Percentiles rank a stretch among this genome's conserved stretches.
Evolutionary conservation across 495 filamentous ascomycete species (phyloP).

Genomic region (Melanomma pulvis-pyrius): DNA sequence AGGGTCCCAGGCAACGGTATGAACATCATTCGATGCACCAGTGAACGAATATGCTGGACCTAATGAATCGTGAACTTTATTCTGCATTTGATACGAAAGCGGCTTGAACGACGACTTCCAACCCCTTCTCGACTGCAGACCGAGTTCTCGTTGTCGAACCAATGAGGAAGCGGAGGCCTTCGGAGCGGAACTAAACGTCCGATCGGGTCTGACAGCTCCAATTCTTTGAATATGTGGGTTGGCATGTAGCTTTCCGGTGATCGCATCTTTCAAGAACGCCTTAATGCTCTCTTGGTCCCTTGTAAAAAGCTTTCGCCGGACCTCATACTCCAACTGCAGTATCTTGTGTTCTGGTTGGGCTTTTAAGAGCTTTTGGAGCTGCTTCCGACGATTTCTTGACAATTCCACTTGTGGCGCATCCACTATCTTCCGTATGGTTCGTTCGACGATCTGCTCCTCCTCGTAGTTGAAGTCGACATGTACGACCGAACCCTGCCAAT

Average conservation of each 20-base stretch:
- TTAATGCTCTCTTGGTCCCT: slow-evolving; percentile 23
- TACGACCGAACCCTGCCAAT: slow-evolving; percentile 30
- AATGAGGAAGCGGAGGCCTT: slow-evolving; percentile 23
- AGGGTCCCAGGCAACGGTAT: slow-evolving; percentile 58
- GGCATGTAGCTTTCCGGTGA: slow-evolving; percentile 3
- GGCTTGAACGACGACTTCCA: slow-evolving; percentile 16
- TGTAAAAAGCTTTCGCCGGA: slow-evolving; percentile 7
- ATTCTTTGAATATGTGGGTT: slow-evolving; percentile 29
- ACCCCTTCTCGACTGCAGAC: slow-evolving; percentile 31
- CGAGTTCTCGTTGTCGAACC: slow-evolving; percentile 44
- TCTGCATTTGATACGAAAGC: slow-evolving; percentile 35
- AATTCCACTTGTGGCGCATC: neutral
- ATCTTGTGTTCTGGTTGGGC: slow-evolving; percentile 21
- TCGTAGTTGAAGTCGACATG: slow-evolving; percentile 34
- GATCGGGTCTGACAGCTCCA: slow-evolving; percentile 13
- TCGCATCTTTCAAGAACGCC: slow-evolving; percentile 33
- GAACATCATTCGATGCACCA: slow-evolving; percentile 59
- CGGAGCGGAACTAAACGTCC: neutral
- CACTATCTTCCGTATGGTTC: slow-evolving; percentile 1
- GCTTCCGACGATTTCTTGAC: slow-evolving; percentile 10
- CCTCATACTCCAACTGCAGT: slow-evolving; percentile 9
- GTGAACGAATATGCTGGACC: slow-evolving; percentile 40
- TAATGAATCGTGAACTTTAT: slow-evolving; percentile 36
- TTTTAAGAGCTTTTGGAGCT: slow-evolving; percentile 19
- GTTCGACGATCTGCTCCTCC: slow-evolving; percentile 27